phyloP scores from a whole-genome alignment of 129 eudicot species.

The Tanacetum coccineum region DNA sequence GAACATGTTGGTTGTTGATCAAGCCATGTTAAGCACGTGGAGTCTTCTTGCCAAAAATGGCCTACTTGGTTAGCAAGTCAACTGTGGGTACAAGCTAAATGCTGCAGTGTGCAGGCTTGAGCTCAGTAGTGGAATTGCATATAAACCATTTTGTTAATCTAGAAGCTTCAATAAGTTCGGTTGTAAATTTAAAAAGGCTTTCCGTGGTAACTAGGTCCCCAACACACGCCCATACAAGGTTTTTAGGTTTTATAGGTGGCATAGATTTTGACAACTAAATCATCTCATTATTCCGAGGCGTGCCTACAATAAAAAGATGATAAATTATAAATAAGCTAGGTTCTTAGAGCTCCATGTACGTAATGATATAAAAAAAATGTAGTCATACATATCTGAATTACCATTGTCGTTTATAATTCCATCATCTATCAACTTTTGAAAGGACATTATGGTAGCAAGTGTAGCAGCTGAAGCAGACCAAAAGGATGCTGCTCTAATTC shows the following conservation, averaged over 20 bases:
- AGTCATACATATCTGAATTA: slow-evolving; percentile 17
- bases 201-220: slow-evolving; percentile 13
- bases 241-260: slow-evolving; percentile 34
- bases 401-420: slow-evolving; percentile 38
- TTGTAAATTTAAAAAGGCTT: slow-evolving; percentile 7
- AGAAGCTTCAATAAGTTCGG: background rate
- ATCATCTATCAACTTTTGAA: slow-evolving; percentile 32
- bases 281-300: slow-evolving; percentile 19
- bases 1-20: too few relatives aligned
- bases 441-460: slow-evolving; percentile 22
- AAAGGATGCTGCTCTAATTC: slow-evolving; percentile 34
- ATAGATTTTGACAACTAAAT: slow-evolving; percentile 42
- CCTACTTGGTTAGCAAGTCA: too few relatives aligned
- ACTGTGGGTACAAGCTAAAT: slow-evolving; percentile 23
- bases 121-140: slow-evolving; percentile 45
- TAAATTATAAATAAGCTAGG: background rate
- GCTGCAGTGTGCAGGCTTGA: slow-evolving; percentile 51
- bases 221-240: slow-evolving; percentile 32
- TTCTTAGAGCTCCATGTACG: background rate
- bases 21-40: too few relatives aligned
- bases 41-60: too few relatives aligned
- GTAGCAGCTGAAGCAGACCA: slow-evolving; percentile 34
- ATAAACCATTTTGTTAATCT: slow-evolving; percentile 31
- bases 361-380: too few relatives aligned
- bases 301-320: slow-evolving; percentile 26